These are phyloP conservation scores for Phylloporus rhodoxanthus DNA, from an alignment of 768 basidiomycete genomes.

Conservation along the genomic window DNA sequence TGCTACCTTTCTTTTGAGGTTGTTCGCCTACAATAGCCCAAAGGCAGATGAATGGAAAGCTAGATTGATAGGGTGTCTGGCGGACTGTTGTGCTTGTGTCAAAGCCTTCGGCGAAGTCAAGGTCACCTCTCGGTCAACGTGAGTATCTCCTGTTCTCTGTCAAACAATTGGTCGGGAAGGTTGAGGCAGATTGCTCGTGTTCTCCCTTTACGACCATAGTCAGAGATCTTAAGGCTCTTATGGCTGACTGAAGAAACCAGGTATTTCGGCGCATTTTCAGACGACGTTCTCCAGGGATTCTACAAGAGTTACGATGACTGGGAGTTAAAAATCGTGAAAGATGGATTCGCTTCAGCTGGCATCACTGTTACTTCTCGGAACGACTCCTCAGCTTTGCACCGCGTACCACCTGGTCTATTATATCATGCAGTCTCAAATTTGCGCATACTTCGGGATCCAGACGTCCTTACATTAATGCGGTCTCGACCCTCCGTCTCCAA, in stretches of 20 bases:
- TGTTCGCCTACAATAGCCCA: constrained; percentile 69
- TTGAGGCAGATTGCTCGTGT: constrained; percentile 7
- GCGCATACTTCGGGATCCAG: constrained; percentile 46
- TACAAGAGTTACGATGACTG: constrained; percentile 59
- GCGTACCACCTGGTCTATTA: constrained; percentile 44
- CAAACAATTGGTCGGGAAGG: background rate
- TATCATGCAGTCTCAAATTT: constrained; percentile 64
- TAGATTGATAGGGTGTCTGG: constrained; percentile 49
- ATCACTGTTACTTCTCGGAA: constrained; percentile 7
- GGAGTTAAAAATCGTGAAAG: constrained; percentile 51
- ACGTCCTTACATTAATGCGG: constrained; percentile 35
- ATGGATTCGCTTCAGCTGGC: constrained; percentile 37
- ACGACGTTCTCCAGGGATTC: constrained; percentile 48
- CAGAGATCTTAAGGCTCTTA: background rate
- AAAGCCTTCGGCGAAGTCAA: constrained; percentile 61
- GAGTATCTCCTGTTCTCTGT: constrained; percentile 31
- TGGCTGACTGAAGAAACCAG: constrained; percentile 35
- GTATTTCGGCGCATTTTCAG: constrained; percentile 66
- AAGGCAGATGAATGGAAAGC: constrained; percentile 61
- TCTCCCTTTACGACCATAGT: constrained; percentile 7
- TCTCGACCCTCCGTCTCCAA: constrained; percentile 24
- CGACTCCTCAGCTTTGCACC: constrained; percentile 30
- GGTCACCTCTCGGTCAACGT: constrained; percentile 62
- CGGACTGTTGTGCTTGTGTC: constrained; percentile 66
- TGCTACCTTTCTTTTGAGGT: constrained; percentile 74